A percentile compares a stretch with the other conserved stretches of the same genome.
Evolutionary conservation across 225 moss, liverwort and hornwort genomes (phyloP).

Genomic region (Rhytidiadelphus loreus): DNA sequence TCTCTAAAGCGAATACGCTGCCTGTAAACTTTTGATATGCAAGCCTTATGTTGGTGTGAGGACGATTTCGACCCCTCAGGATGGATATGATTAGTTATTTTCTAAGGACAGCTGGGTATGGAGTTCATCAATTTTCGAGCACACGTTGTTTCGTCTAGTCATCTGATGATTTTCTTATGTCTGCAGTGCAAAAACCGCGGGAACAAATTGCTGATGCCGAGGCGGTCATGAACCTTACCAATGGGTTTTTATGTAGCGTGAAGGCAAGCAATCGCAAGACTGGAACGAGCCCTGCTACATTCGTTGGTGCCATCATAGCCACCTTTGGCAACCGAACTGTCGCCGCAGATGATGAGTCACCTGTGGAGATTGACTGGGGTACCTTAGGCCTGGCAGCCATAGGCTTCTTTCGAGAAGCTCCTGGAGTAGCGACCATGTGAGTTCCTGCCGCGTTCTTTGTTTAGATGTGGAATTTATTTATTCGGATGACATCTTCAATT

Average conservation of each 20-base stretch:
- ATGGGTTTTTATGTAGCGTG: slow-evolving; percentile 45
- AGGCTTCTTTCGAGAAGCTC: slow-evolving; percentile 40
- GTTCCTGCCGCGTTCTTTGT: background rate
- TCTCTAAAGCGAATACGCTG: no score
- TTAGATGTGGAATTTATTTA: background rate
- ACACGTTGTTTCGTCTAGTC: background rate
- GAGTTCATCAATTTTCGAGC: background rate
- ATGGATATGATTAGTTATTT: background rate
- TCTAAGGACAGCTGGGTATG: background rate
- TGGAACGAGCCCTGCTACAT: slow-evolving; percentile 61
- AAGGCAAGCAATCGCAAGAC: slow-evolving; percentile 39
- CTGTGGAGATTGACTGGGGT: slow-evolving; percentile 51
- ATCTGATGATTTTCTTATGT: background rate
- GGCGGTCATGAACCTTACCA: slow-evolving; percentile 59
- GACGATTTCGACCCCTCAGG: background rate
- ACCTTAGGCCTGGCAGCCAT: slow-evolving; percentile 47
- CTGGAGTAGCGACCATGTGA: slow-evolving; percentile 79
- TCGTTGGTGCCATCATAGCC: slow-evolving; percentile 54
- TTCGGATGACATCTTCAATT: background rate
- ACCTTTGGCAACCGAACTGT: slow-evolving; percentile 24
- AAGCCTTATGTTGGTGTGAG: background rate
- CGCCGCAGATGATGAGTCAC: background rate
- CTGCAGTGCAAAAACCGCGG: slow-evolving; percentile 62
- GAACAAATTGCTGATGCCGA: slow-evolving; percentile 92
- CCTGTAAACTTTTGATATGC: background rate